These are phyloP conservation scores for Porpolomopsis calyptriformis DNA, from an alignment of 768 basidiomycete genomes.

Conservation along the genomic window DNA sequence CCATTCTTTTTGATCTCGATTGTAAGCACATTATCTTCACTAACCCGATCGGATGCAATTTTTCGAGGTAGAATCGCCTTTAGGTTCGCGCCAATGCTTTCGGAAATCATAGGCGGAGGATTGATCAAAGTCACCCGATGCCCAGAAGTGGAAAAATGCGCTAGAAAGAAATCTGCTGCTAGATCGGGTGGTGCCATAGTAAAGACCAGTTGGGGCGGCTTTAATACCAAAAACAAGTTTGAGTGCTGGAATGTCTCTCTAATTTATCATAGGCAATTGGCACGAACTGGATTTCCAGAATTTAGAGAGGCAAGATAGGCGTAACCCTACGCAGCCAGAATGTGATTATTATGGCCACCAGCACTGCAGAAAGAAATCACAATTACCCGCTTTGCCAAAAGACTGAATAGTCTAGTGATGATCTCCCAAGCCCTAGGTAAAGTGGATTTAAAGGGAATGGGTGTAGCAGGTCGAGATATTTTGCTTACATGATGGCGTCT, in stretches of 20 bases:
- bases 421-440: slow-evolving; percentile 44
- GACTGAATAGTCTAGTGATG: slow-evolving; percentile 47
- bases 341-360: slow-evolving; percentile 5
- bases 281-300: slow-evolving; percentile 40
- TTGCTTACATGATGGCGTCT: slow-evolving; percentile 39
- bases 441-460: slow-evolving; percentile 6
- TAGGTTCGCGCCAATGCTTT: slow-evolving; percentile 30
- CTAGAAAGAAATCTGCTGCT: slow-evolving; percentile 54
- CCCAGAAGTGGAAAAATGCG: slow-evolving; percentile 52
- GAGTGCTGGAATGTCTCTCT: slow-evolving; percentile 8
- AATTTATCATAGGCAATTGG: neutral
- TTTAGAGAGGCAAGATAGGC: slow-evolving; percentile 57
- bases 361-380: neutral
- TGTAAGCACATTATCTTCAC: slow-evolving; percentile 41
- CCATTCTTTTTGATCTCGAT: slow-evolving; percentile 41
- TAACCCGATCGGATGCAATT: slow-evolving; percentile 28
- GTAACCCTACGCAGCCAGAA: slow-evolving; percentile 51
- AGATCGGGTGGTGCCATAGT: slow-evolving; percentile 3
- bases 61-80: slow-evolving; percentile 27
- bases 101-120: slow-evolving; percentile 33
- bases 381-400: slow-evolving; percentile 50
- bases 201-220: slow-evolving; percentile 64
- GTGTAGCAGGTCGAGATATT: neutral
- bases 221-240: slow-evolving; percentile 9
- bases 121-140: slow-evolving; percentile 41